A percentile compares a stretch with the other conserved stretches of the same genome.
Evolutionary conservation across 2,329 filamentous ascomycete species (phyloP).

Genomic region (Fusarium austroafricanum): DNA sequence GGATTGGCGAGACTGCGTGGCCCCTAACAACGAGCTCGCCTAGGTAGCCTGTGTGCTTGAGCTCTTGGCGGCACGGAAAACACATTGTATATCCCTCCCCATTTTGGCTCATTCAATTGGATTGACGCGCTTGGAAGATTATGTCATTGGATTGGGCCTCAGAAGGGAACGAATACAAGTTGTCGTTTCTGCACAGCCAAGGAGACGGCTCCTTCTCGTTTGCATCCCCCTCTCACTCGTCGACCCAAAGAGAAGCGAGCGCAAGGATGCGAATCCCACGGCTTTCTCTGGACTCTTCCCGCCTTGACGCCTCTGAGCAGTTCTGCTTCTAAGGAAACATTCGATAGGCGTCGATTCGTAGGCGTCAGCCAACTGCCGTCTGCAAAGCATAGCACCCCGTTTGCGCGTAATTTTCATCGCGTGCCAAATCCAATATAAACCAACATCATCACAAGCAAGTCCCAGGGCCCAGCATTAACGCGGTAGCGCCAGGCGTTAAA

Average conservation of each 20-base stretch:
- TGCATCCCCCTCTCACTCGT: constrained; percentile 36
- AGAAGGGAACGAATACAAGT: constrained; percentile 24
- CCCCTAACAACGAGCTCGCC: constrained; percentile 28
- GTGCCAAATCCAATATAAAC: not conserved
- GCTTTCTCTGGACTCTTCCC: constrained; percentile 37
- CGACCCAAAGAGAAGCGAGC: constrained; percentile 35
- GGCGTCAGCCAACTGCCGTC: constrained; percentile 24
- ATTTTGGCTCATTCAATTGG: constrained; percentile 14
- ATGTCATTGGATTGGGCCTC: constrained; percentile 19
- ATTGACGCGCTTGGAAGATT: constrained; percentile 6
- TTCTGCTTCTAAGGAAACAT: constrained; percentile 25
- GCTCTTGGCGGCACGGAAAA: constrained; percentile 20
- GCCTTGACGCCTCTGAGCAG: constrained; percentile 28
- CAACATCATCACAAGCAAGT: constrained; percentile 1
- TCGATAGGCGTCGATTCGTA: constrained; percentile 10
- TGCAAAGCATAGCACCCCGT: constrained; percentile 24
- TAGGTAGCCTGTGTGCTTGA: constrained; percentile 8
- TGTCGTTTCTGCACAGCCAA: constrained; percentile 27
- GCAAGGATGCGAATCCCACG: constrained; percentile 47
- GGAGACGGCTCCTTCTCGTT: constrained; percentile 34
- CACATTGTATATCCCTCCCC: constrained; percentile 7
- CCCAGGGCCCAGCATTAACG: not conserved
- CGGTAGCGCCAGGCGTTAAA: constrained; percentile 2
- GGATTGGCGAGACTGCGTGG: constrained; percentile 22
- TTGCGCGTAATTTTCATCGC: constrained; percentile 12